Base-by-base conservation (phyloP, 768 basidiomycete species). In the Boletellus ananas region DNA sequence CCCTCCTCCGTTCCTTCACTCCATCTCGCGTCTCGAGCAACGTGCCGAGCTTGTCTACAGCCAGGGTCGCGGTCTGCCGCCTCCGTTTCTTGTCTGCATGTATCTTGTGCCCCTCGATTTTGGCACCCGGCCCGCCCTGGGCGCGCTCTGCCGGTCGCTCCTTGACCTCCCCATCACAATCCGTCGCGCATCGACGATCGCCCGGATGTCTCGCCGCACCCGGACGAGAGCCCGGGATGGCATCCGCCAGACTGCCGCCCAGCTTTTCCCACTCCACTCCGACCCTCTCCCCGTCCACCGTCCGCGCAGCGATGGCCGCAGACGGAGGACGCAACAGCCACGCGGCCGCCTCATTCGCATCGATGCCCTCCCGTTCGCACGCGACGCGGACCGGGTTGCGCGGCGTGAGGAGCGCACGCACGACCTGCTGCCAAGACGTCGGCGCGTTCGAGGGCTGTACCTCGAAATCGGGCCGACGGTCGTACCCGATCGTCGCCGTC, bases 401-500 rank as follows among this genome's bases (percentile, higher is more conserved):
- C 23, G 58, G 59, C 0, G 56, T 55, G 11, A 70, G 67, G 17
- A 82, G 56, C 29, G 74, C 77, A 46, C 67, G 61, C 9, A 69
- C 72, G 25, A 83, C 75, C 34, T 79, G 70, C 54, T 73, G 69
- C 11, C 60, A 55, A 40, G 67, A 61, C 13, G 67, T 66, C 6
- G 71, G 72, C 51, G 81, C 73, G 11, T 71, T 71, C 0, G 69
- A 70, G 4, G 80, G 76, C 13, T 65, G 59, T 9, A 77, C 53
- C 46, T 72, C 69, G 56, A 79, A 83, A 10, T 72, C 70, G 4
- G 80, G 79, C 11, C 56, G 21, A 2, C 66, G 71, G 2, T 61
- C 73, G 48, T 80, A 83, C 4, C 80, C 83, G 16, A 78, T 64
- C 11, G 59, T 61, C 0, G 83, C 81, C 5, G 71, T 71, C 21